Conservation (phyloP, 306 rosid genomes). For the Vachellia pachyceras region DNA sequence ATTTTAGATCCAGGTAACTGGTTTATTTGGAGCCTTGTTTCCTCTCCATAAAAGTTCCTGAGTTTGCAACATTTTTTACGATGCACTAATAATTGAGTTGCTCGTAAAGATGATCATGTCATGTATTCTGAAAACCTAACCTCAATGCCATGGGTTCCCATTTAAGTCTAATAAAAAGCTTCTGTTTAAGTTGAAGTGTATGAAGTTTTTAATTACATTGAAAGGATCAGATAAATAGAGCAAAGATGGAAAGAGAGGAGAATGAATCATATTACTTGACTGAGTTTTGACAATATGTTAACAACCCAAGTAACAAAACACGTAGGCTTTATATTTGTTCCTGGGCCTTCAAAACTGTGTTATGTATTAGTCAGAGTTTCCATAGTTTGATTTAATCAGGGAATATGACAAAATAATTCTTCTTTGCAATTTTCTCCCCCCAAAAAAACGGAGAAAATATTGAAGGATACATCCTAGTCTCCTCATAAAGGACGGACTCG, state of each 20-base stretch:
- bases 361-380: too few species aligned
- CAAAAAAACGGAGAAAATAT: too few species aligned
- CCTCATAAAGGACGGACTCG: too few species aligned
- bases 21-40: not conserved
- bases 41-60: not conserved
- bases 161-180: not conserved
- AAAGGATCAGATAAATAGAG: not conserved
- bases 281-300: not conserved
- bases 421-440: too few species aligned
- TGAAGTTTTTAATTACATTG: not conserved
- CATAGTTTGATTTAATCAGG: too few species aligned
- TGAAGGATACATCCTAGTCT: too few species aligned
- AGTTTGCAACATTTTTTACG: not conserved
- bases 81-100: not conserved
- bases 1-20: not conserved
- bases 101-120: conserved; percentile 3
- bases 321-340: not conserved
- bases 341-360: not conserved
- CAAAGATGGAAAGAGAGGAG: not conserved
- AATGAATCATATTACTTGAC: not conserved
- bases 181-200: not conserved
- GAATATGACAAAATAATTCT: too few species aligned
- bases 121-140: not conserved
- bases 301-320: too few species aligned
- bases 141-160: not conserved